Base-by-base conservation (phyloP, 2,329 filamentous ascomycete genomes). In the Clonostachys rosea region DNA sequence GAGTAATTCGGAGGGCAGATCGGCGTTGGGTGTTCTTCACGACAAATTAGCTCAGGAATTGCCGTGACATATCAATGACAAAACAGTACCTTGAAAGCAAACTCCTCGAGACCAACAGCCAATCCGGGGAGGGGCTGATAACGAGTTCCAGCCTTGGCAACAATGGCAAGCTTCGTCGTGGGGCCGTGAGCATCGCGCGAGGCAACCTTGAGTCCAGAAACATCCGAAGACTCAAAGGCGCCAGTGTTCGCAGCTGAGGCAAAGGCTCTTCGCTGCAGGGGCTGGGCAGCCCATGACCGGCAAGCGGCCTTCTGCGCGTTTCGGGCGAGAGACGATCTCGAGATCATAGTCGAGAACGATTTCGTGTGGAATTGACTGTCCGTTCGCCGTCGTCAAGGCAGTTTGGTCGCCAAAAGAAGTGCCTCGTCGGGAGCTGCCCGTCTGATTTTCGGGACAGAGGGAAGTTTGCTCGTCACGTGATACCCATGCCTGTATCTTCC, bases 131-230 rank as follows among this genome's bases (percentile, higher is more conserved):
- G 79, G 54, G 89, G 82, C 77, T 99, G 86, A 72, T 92, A 97
- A 70, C 94, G 81, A 54, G 92, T 95, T 63, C 94, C 94, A 54
- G 91, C 94, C 79, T 95, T 96, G 58, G 91, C 84, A 66, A 99
- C 89, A 55, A 99, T 72, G 48, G 91, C 91, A 56, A 99, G 80
- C 64, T 90, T 95, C 52, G 91, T 91, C 52, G 92, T 95, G 56
- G 91, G 89, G 54, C 90, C 89, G 54, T 88, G 81, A 62, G 89
- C 79, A 70, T 97, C 91, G 76, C 92, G 85, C 74, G 89, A 89
- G 65, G 92, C 91, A 60, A 95, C 81, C 80, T 96, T 96, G 73
- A 97, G 77, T 63, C 92, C 92, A 67, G 84, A 82, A 69, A 88
- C 82, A 71, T 95, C 88, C 65, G 87, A 81, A 53, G 87, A 83